Percentiles rank a stretch among this genome's conserved stretches.
Evolutionary conservation across 2,329 filamentous ascomycete species (phyloP).

Genomic region (Fusarium sp.): DNA sequence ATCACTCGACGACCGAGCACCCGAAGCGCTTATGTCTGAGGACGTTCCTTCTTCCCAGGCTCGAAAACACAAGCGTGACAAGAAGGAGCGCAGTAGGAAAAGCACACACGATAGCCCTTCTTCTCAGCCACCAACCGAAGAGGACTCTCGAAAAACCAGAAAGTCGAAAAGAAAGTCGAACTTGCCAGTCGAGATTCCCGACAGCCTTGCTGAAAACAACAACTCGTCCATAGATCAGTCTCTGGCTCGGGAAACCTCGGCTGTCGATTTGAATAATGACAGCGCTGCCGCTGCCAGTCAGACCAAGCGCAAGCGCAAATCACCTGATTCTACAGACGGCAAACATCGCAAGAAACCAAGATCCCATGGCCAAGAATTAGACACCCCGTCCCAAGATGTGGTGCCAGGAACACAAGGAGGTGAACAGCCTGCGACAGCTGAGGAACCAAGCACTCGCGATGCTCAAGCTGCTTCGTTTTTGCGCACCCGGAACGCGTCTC

Average conservation of each 20-base stretch:
- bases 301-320: conserved; percentile 51
- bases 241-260: conserved; percentile 20
- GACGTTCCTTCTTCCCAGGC: conserved; percentile 32
- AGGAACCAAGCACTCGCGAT: conserved; percentile 14
- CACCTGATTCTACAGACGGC: conserved; percentile 46
- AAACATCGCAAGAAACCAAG: conserved; percentile 51
- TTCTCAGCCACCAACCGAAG: conserved; percentile 25
- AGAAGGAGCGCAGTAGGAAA: conserved; percentile 48
- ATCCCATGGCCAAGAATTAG: conserved; percentile 38
- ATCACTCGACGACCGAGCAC: conserved; percentile 37
- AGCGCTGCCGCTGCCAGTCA: conserved; percentile 35
- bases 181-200: conserved; percentile 32
- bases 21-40: conserved; percentile 48
- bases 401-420: conserved; percentile 38
- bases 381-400: conserved; percentile 34
- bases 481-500: conserved; percentile 25
- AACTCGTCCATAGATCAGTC: conserved; percentile 15
- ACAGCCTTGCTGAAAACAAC: conserved; percentile 31
- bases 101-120: conserved; percentile 30
- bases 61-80: conserved; percentile 49
- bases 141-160: conserved; percentile 41
- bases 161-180: conserved; percentile 45
- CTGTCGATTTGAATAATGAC: conserved; percentile 35
- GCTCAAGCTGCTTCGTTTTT: conserved; percentile 27
- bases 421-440: conserved; percentile 20